These are phyloP conservation scores for Didymella sp. DNA, from an alignment of 2,329 filamentous ascomycete genomes.

Conservation along the genomic window DNA sequence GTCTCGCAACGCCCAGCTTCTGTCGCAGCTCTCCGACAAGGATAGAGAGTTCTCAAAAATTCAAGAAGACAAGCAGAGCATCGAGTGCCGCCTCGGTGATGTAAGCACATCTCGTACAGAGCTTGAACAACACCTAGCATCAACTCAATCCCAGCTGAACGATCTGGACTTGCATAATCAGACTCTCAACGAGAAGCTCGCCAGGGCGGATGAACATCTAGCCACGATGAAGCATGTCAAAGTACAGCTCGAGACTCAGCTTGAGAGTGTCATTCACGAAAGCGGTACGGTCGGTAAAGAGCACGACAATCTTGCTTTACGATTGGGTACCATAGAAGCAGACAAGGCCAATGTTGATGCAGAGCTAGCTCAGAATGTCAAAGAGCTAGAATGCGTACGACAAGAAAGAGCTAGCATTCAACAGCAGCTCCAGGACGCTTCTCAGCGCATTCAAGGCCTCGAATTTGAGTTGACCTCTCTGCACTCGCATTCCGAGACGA, in stretches of 20 bases:
- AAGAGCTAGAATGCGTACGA: slow-evolving; percentile 14
- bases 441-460: slow-evolving; percentile 17
- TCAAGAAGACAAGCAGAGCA: not conserved
- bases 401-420: slow-evolving; percentile 10
- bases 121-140: slow-evolving; percentile 14
- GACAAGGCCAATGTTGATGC: slow-evolving; percentile 13
- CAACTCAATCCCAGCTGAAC: not conserved
- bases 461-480: slow-evolving; percentile 27
- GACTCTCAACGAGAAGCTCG: not conserved
- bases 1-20: slow-evolving; percentile 24
- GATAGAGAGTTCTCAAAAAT: slow-evolving; percentile 14
- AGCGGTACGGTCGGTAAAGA: slow-evolving; percentile 11
- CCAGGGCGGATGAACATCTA: not conserved
- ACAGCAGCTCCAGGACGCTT: slow-evolving; percentile 18
- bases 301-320: slow-evolving; percentile 5
- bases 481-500: slow-evolving; percentile 22
- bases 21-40: slow-evolving; percentile 23
- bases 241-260: slow-evolving; percentile 4
- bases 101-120: slow-evolving; percentile 3
- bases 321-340: slow-evolving; percentile 14
- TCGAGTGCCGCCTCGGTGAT: not conserved
- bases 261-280: slow-evolving; percentile 9
- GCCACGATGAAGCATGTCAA: not conserved
- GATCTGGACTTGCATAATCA: slow-evolving; percentile 3
- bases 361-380: slow-evolving; percentile 5